Conservation (phyloP, 352 stramenopile species). For the Globisporangium cederbergense region DNA sequence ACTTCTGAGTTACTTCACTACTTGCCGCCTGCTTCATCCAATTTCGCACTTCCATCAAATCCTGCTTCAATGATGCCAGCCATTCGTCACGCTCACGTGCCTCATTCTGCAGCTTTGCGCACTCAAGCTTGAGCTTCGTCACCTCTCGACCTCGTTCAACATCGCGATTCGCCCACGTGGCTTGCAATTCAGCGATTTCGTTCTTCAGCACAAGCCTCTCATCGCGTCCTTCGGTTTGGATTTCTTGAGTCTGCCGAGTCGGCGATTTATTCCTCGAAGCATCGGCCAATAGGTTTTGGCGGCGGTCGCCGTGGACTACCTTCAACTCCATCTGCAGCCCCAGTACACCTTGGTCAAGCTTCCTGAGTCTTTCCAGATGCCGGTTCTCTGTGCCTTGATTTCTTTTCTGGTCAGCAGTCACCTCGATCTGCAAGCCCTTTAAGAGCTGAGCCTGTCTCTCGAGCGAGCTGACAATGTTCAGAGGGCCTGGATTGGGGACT, state of each 20-base stretch:
- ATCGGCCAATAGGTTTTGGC: neutral
- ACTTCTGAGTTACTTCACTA: neutral
- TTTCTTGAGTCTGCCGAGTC: neutral
- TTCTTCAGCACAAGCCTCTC: neutral
- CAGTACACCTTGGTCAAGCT: neutral
- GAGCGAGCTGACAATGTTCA: neutral
- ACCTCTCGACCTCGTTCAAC: neutral
- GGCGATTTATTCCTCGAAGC: neutral
- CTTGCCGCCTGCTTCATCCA: neutral
- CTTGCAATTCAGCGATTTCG: neutral
- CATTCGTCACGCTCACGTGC: neutral
- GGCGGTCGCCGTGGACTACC: neutral
- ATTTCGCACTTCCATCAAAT: neutral
- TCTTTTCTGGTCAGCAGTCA: neutral
- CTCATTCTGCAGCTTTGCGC: constrained; percentile 1
- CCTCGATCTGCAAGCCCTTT: neutral
- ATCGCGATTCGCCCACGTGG: neutral
- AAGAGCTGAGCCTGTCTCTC: constrained; percentile 7
- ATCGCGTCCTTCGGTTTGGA: neutral
- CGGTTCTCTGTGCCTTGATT: constrained; percentile 1
- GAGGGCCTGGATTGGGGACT: neutral
- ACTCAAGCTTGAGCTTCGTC: neutral
- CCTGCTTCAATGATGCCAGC: neutral
- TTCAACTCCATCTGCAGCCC: constrained; percentile 3
- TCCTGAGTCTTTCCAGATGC: neutral